These are phyloP conservation scores for Taphrina deformans DNA, from an alignment of 1,139 yeast genomes.

Conservation along the genomic window DNA sequence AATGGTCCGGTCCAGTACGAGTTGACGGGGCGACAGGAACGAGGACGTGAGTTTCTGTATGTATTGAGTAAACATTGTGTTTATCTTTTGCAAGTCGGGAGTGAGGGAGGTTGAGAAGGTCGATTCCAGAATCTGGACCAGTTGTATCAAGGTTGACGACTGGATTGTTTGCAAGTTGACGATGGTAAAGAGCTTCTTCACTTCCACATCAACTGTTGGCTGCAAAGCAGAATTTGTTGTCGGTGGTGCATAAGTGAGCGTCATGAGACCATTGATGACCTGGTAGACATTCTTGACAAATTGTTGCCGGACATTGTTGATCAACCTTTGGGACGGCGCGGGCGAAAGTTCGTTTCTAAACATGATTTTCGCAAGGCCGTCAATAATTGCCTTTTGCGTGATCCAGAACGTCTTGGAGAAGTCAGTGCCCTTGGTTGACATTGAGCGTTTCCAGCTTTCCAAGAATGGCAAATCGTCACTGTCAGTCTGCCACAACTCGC, in stretches of 20 bases:
- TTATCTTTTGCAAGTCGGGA: slow-evolving; percentile 50
- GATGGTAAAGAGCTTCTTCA: slow-evolving; percentile 41
- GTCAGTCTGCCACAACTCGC: slow-evolving; percentile 51
- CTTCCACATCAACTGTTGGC: neutral
- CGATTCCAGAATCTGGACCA: slow-evolving; percentile 53
- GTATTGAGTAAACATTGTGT: slow-evolving; percentile 52
- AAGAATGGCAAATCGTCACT: slow-evolving; percentile 14
- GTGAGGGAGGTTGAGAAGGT: slow-evolving; percentile 51
- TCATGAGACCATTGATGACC: slow-evolving; percentile 43
- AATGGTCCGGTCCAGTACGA: slow-evolving; percentile 9
- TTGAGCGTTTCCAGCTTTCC: slow-evolving; percentile 9
- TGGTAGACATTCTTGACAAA: slow-evolving; percentile 47
- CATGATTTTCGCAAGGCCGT: slow-evolving; percentile 43
- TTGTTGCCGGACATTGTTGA: slow-evolving; percentile 49
- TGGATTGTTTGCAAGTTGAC: slow-evolving; percentile 57
- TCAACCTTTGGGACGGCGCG: slow-evolving; percentile 53
- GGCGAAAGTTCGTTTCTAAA: slow-evolving; percentile 45
- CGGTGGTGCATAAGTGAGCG: slow-evolving; percentile 36
- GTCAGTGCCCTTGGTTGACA: slow-evolving; percentile 41
- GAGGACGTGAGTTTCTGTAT: slow-evolving; percentile 56
- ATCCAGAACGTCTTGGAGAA: slow-evolving; percentile 40
- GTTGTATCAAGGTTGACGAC: slow-evolving; percentile 51
- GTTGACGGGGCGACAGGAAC: slow-evolving; percentile 49
- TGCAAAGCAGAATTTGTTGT: neutral
- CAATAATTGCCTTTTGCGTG: slow-evolving; percentile 43